Percentiles rank a stretch among this genome's conserved stretches.
Conservation (phyloP, 257 asterid species). For the Nicotiana sylvestris region DNA sequence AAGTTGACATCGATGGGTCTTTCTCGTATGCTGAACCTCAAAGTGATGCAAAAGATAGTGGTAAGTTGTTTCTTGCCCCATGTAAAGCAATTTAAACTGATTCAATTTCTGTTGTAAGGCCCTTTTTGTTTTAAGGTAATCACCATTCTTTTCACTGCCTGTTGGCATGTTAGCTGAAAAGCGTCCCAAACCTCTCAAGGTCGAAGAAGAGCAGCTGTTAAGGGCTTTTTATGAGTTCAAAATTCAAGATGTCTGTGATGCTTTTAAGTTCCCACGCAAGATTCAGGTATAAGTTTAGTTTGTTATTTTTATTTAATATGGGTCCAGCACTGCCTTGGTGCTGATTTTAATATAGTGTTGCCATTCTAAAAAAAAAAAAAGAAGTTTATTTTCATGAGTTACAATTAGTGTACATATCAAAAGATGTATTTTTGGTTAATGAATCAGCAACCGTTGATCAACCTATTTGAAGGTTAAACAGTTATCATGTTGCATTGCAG, state of each 20-base stretch:
- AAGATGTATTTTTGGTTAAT: constrained; percentile 4
- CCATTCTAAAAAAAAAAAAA: no score
- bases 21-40: constrained; percentile 68
- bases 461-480: constrained; percentile 9
- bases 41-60: constrained; percentile 40
- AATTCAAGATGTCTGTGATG: constrained; percentile 96
- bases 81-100: no score
- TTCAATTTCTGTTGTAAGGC: background rate
- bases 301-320: no score
- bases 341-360: no score
- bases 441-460: background rate
- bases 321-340: no score
- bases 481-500: constrained; percentile 41
- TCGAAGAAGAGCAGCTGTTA: constrained; percentile 81
- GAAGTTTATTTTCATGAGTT: no score
- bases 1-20: constrained; percentile 86
- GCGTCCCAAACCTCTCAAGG: constrained; percentile 78
- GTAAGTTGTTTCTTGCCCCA: constrained; percentile 25
- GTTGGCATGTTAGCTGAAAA: constrained; percentile 55
- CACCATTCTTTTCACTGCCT: background rate
- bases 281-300: constrained; percentile 53
- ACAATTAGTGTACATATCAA: no score
- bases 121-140: background rate
- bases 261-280: constrained; percentile 93
- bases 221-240: constrained; percentile 91